Conservation (phyloP, 495 filamentous ascomycete species). For the Hyaloscypha finlandica region DNA sequence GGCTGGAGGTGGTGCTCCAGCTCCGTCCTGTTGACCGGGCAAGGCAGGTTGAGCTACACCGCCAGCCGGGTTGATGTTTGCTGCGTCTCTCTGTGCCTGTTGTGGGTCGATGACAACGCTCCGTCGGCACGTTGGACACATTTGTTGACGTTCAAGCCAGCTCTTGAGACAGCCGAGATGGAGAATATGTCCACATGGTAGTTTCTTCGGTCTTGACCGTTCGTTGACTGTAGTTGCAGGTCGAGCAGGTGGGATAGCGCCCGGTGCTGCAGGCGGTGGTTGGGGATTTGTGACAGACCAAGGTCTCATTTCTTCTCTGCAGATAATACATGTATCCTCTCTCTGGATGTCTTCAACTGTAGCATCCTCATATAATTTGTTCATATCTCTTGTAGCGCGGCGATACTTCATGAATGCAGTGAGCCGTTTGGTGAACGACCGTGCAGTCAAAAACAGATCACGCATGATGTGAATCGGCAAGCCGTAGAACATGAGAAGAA, state of each 20-base stretch:
- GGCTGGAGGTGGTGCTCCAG: conserved; percentile 26
- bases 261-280: conserved; percentile 37
- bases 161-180: conserved; percentile 93
- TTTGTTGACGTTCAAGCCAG: conserved; percentile 98
- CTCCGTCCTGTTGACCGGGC: conserved; percentile 30
- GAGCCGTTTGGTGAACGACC: conserved; percentile 86
- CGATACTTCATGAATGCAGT: conserved; percentile 85
- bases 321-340: conserved; percentile 96
- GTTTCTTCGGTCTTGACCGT: conserved; percentile 85
- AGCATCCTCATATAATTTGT: conserved; percentile 86
- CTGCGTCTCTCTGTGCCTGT: conserved; percentile 33
- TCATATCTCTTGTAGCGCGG: conserved; percentile 89
- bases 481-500: conserved; percentile 91
- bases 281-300: conserved; percentile 52
- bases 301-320: conserved; percentile 90
- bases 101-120: conserved; percentile 59
- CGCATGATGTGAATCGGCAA: conserved; percentile 95
- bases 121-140: conserved; percentile 90
- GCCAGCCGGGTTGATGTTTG: conserved; percentile 35
- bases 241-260: conserved; percentile 39
- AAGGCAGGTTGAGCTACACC: conserved; percentile 31
- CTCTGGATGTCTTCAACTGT: conserved; percentile 80
- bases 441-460: conserved; percentile 89
- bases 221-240: conserved; percentile 62
- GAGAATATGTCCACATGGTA: conserved; percentile 93